Conservation (phyloP, 2,329 filamentous ascomycete genomes). For the Penicillium oxalicum region DNA sequence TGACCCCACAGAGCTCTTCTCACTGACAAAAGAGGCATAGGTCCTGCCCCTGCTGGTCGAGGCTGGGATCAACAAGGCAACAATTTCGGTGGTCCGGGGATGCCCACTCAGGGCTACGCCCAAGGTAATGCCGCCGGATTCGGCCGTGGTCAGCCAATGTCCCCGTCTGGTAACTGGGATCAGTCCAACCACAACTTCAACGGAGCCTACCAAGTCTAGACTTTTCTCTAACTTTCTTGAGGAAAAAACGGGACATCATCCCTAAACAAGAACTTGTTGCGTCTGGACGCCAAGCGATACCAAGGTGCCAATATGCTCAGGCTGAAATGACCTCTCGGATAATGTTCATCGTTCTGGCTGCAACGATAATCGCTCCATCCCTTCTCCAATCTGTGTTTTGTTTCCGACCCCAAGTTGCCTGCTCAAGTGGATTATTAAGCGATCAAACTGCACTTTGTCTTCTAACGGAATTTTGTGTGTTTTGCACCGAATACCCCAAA, state of each 20-base stretch:
- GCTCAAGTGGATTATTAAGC: constrained; percentile 37
- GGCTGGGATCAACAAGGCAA: constrained; percentile 53
- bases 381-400: constrained; percentile 16
- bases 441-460: constrained; percentile 33
- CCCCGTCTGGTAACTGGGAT: constrained; percentile 47
- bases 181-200: constrained; percentile 52
- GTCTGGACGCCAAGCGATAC: constrained; percentile 3
- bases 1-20: not conserved
- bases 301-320: constrained; percentile 7
- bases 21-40: constrained; percentile 26
- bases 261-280: constrained; percentile 3
- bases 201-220: constrained; percentile 55
- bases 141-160: constrained; percentile 62
- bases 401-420: constrained; percentile 24
- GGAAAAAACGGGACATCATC: not conserved
- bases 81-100: constrained; percentile 37
- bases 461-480: constrained; percentile 40
- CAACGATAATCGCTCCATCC: constrained; percentile 1
- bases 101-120: constrained; percentile 50
- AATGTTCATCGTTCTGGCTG: too few relatives aligned
- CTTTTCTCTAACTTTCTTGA: constrained; percentile 8
- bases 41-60: constrained; percentile 54
- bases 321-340: not conserved
- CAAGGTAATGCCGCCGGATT: constrained; percentile 75
- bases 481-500: constrained; percentile 42